Base-by-base conservation (phyloP, 2,329 filamentous ascomycete genomes). In the Aureobasidium uvarum region DNA sequence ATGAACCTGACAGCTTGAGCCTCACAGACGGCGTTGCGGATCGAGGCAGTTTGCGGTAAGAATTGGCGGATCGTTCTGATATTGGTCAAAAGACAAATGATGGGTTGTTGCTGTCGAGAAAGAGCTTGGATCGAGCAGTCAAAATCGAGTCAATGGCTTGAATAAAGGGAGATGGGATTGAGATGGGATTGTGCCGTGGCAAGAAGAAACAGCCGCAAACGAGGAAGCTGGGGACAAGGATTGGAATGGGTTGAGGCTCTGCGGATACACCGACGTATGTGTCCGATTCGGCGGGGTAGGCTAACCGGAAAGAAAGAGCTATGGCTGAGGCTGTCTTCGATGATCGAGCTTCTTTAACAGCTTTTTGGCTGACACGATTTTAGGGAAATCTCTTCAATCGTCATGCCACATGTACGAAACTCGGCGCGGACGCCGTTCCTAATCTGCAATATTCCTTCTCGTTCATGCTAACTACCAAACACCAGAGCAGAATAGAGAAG, bases 161-260 rank as follows among this genome's bases (percentile, higher is more conserved):
- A 7, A 28, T 20, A 39, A 43, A 50, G 55, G 33, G 58, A 62
- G 20, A 36, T 20, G 28, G 31, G 31, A 50, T 62, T 31, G 58
- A 62, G 20, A 36, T 20, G 28, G 31, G 31, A 62, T 62, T 62
- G 56, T 60, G 58, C 43, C 28, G 39, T 62, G 31, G 55, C 55
- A n/a, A 59, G 55, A 59, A 50, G 58, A 62, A 50, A 41, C 31
- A 45, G 45, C 39, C n/a, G 25, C 28, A 60, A 58, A 58, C 54
- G 55, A 62, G 33, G 58, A 41, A 62, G 58, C 58, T 62, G 45
- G 58, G 58, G 58, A 28, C 58, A 45, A 60, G 41, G 39, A 48
- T 48, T 60, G 56, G 25, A 62, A 62, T 39, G 45, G 39, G 33
- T 46, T 62, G 58, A 38, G 58, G 58, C 58, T 62, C 58, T 62